These are phyloP conservation scores for Trichoderma aggressivum DNA, from an alignment of 2,329 filamentous ascomycete genomes.

Conservation along the genomic window DNA sequence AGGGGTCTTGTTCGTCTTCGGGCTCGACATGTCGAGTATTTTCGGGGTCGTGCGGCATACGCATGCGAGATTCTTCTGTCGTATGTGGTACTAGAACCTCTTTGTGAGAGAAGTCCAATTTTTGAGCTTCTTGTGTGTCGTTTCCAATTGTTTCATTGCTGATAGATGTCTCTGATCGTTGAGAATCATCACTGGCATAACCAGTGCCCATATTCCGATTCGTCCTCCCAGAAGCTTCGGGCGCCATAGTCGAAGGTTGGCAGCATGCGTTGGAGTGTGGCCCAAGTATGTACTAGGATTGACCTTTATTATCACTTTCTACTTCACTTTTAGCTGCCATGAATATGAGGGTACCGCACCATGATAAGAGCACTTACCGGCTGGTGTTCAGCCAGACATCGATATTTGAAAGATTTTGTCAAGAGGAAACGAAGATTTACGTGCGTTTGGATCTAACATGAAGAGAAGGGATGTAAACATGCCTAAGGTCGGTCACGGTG, in stretches of 20 bases:
- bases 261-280: neutral
- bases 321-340: neutral
- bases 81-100: neutral
- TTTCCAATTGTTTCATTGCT: neutral
- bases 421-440: neutral
- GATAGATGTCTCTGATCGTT: neutral
- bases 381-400: neutral
- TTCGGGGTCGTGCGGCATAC: neutral
- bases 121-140: neutral
- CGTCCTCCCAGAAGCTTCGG: neutral
- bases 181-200: neutral
- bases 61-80: neutral
- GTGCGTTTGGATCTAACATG: neutral
- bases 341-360: neutral
- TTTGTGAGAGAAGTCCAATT: neutral
- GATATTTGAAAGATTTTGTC: neutral
- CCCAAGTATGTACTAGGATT: neutral
- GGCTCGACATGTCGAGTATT: neutral
- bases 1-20: neutral
- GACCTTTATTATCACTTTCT: neutral
- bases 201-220: neutral
- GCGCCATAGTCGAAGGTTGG: neutral
- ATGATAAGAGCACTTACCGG: neutral
- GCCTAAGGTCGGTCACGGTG: neutral
- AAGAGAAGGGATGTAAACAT: neutral